Conservation (phyloP, 805 yeast species). For the Saccharomycopsis fodiens region DNA sequence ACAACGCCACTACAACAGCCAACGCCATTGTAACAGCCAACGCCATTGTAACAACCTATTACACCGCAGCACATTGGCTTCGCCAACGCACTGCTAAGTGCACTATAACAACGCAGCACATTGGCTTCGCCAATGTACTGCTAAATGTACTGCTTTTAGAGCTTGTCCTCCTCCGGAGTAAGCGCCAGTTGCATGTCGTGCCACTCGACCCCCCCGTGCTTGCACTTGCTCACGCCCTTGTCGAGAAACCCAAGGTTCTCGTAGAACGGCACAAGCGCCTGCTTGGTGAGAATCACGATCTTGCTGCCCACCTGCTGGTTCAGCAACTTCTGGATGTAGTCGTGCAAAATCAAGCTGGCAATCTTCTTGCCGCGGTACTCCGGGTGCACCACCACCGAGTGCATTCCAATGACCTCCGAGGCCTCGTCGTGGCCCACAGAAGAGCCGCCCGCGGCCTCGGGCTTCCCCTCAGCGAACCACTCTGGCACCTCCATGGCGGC, state of each 20-base stretch:
- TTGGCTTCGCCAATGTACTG: too few relatives aligned
- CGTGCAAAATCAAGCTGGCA: conserved; percentile 77
- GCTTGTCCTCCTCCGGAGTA: conserved; percentile 38
- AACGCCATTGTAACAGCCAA: too few relatives aligned
- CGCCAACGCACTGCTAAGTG: too few relatives aligned
- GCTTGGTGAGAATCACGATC: conserved; percentile 67
- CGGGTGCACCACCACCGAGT: conserved; percentile 71
- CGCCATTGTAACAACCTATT: too few relatives aligned
- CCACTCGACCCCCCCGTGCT: conserved; percentile 55
- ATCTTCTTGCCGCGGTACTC: conserved; percentile 74
- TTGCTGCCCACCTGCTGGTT: conserved; percentile 81
- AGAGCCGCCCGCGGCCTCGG: conserved; percentile 17
- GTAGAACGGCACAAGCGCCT: conserved; percentile 65
- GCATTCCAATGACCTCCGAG: conserved; percentile 71
- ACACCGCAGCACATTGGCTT: too few relatives aligned
- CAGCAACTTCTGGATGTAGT: conserved; percentile 81
- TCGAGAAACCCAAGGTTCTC: conserved; percentile 72
- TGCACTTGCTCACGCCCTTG: conserved; percentile 54
- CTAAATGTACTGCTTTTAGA: too few relatives aligned
- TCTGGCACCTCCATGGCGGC: conserved; percentile 56
- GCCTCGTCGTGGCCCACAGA: conserved; percentile 64
- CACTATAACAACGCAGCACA: too few relatives aligned
- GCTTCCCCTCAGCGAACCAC: conserved; percentile 1
- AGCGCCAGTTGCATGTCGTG: conserved; percentile 41
- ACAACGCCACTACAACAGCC: too few relatives aligned